phyloP scores from a whole-genome alignment of 1,139 yeast species.

The Torulaspora globosa region DNA sequence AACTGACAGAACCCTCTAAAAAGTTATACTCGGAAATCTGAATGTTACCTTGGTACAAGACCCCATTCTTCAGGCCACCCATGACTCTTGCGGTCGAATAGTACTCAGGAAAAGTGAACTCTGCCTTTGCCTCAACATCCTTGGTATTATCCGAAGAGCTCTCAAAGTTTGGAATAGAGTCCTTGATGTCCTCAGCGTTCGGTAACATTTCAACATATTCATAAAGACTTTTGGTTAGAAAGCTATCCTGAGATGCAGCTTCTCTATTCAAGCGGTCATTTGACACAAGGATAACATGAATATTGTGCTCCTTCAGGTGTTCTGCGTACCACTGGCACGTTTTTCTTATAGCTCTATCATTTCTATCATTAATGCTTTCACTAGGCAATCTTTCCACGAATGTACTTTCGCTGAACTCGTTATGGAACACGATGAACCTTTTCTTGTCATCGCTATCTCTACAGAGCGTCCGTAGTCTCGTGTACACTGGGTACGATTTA shows the following conservation, averaged over 20 bases:
- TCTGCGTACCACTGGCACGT: conserved; percentile 66
- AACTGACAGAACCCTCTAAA: conserved; percentile 78
- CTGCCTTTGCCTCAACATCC: conserved; percentile 39
- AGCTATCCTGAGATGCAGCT: conserved; percentile 51
- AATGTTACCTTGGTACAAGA: conserved; percentile 79
- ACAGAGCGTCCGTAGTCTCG: conserved; percentile 72
- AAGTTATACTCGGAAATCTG: conserved; percentile 81
- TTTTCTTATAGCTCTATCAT: conserved; percentile 83
- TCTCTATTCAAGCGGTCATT: conserved; percentile 69
- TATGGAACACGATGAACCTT: conserved; percentile 86
- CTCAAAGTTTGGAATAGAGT: conserved; percentile 66
- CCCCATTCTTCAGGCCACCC: conserved; percentile 88
- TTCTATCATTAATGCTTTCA: conserved; percentile 84
- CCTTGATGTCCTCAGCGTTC: conserved; percentile 72
- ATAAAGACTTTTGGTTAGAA: conserved; percentile 53
- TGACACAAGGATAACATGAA: conserved; percentile 63
- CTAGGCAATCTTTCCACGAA: conserved; percentile 56
- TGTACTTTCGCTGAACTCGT: conserved; percentile 78
- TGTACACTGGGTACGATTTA: conserved; percentile 81
- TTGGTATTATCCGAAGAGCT: conserved; percentile 27
- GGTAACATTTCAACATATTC: conserved; percentile 71
- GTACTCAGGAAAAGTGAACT: conserved; percentile 69
- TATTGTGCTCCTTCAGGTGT: conserved; percentile 52
- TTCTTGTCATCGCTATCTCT: conserved; percentile 59
- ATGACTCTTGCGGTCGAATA: conserved; percentile 75